phyloP scores from a whole-genome alignment of 2,329 filamentous ascomycete species.

The Pseudonectria foliicola region DNA sequence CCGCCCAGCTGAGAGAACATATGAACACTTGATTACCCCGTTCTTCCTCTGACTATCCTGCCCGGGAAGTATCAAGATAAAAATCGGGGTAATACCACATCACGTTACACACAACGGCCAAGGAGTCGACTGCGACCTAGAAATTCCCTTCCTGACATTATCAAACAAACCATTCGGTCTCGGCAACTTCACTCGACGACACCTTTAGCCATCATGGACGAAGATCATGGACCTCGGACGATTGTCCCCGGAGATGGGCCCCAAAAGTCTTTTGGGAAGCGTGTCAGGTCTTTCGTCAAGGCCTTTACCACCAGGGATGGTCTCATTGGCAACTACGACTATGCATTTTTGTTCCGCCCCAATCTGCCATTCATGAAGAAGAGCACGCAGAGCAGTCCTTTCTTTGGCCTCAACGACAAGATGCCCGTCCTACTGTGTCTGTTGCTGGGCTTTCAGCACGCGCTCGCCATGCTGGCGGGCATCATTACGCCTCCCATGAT shows the following conservation, averaged over 20 bases:
- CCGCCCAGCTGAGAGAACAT: too few relatives aligned
- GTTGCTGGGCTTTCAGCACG: constrained; percentile 71
- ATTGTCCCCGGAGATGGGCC: constrained; percentile 36
- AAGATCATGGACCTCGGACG: constrained; percentile 45
- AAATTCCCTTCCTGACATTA: too few relatives aligned
- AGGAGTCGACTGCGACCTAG: too few relatives aligned
- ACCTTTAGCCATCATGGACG: constrained; percentile 39
- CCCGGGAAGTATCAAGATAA: too few relatives aligned
- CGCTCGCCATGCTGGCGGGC: constrained; percentile 67
- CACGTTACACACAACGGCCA: too few relatives aligned
- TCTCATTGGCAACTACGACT: constrained; percentile 81
- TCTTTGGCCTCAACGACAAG: constrained; percentile 74
- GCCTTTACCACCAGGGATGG: constrained; percentile 58
- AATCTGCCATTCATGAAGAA: constrained; percentile 76
- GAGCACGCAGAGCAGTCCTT: constrained; percentile 50
- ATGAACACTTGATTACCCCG: too few relatives aligned
- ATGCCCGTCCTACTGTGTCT: constrained; percentile 71
- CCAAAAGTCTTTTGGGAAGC: constrained; percentile 23
- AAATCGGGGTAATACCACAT: too few relatives aligned
- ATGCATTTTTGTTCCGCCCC: constrained; percentile 76
- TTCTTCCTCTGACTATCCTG: too few relatives aligned
- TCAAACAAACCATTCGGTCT: too few relatives aligned
- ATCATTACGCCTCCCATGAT: constrained; percentile 76
- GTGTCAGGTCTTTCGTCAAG: constrained; percentile 23
- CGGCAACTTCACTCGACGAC: constrained; percentile 6